Base-by-base conservation (phyloP, 768 basidiomycete species). In the Agrocybe praecox region DNA sequence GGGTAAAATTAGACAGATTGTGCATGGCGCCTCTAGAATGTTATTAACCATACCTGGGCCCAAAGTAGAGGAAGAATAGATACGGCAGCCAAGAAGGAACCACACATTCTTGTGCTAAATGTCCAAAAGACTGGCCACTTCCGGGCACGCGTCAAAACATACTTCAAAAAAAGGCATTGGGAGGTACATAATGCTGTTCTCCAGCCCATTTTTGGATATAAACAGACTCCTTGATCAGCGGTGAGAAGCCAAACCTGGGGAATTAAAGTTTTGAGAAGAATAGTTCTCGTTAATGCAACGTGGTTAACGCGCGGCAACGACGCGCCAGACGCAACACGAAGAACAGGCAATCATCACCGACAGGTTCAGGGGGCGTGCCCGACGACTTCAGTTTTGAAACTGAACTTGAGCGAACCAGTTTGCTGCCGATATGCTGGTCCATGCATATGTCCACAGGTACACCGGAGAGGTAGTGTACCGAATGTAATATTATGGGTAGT, bases 291-390 rank as follows among this genome's bases (percentile, higher is more conserved):
- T 14, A 12, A 18, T 36, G 51, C 53, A 55, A 55, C 53, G 53
- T 55, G 53, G 45, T 47, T 15, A 21, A 23, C 53, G 53, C 33
- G 53, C 29, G 53, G 53, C 45, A 9, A n/a, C 9, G 24, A 33
- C 21, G 24, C 21, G 49, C 34, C 34, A 29, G 26, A 4, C 9
- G 26, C 9, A 29, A 5, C 26, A 29, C 9, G 9, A 5, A 29
- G 9, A 5, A 5, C 26, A 9, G 9, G 26, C n/a, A n/a, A n/a
- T n/a, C n/a, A n/a, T n/a, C n/a, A n/a, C n/a, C n/a, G 9, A 9
- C 9, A 29, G 26, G 26, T 36, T 42, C 4, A 51, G 23, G 23
- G 24, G 14, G 10, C 47, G 19, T n/a, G 18, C 11, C 19, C 34
- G 42, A 24, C 22, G 36, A 15, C 18, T 18, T 43, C 8, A 19